Conservation (phyloP, 768 basidiomycete genomes). For the Coprinopsis strossmayeri region DNA sequence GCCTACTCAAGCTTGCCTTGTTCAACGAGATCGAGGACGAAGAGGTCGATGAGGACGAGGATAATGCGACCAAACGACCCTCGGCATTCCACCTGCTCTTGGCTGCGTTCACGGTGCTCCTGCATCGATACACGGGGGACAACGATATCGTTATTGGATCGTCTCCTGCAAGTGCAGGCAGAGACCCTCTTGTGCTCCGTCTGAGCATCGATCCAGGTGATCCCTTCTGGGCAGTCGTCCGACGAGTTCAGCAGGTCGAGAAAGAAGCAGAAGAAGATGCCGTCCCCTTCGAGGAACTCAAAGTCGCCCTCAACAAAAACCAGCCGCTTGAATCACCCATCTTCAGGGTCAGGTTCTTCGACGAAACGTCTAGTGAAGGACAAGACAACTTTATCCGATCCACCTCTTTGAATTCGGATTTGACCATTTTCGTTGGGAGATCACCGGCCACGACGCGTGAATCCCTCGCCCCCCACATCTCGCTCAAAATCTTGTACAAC, state of each 20-base stretch:
- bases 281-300: constrained; percentile 74
- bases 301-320: constrained; percentile 58
- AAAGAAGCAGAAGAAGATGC: constrained; percentile 75
- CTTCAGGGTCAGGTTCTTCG: constrained; percentile 96
- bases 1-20: constrained; percentile 76
- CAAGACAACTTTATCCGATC: constrained; percentile 70
- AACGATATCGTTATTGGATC: constrained; percentile 90
- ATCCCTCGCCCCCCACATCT: constrained; percentile 67
- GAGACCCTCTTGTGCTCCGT: constrained; percentile 79
- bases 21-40: constrained; percentile 59
- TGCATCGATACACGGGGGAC: constrained; percentile 95
- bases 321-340: constrained; percentile 60
- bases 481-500: constrained; percentile 87
- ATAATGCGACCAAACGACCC: constrained; percentile 37
- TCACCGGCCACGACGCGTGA: constrained; percentile 61
- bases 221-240: constrained; percentile 84
- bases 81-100: constrained; percentile 90
- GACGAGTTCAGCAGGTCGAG: constrained; percentile 80
- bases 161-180: constrained; percentile 59
- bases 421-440: constrained; percentile 83
- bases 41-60: constrained; percentile 19
- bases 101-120: constrained; percentile 84
- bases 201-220: constrained; percentile 78
- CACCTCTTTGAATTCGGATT: constrained; percentile 84
- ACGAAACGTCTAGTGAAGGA: constrained; percentile 67